Evolutionary conservation across 1,284 basidiomycete species (phyloP).

Genomic region (Cryptococcus hybrid): DNA sequence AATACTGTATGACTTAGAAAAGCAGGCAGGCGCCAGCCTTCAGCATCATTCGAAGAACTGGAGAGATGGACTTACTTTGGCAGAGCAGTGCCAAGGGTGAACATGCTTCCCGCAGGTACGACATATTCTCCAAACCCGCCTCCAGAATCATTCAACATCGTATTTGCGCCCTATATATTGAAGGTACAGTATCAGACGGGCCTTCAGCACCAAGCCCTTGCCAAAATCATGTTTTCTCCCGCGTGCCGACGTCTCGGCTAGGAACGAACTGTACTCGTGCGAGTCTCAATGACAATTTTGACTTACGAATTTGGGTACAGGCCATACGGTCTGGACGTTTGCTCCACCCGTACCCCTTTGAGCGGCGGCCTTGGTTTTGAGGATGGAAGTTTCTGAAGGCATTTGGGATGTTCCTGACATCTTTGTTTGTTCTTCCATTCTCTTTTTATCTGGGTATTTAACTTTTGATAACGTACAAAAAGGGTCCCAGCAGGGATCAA

Average conservation of each 20-base stretch:
- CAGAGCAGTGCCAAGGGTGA: conserved; percentile 33
- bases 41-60: background rate
- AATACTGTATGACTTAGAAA: conserved; percentile 20
- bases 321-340: conserved; percentile 48
- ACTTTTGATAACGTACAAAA: no score
- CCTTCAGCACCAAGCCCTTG: no score
- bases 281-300: no score
- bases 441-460: no score
- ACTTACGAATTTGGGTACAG: conserved; percentile 37
- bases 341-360: conserved; percentile 56
- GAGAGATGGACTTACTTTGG: conserved; percentile 17
- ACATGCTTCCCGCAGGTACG: conserved; percentile 38
- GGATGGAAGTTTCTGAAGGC: conserved; percentile 32
- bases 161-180: no score
- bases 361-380: conserved; percentile 34
- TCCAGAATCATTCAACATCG: background rate
- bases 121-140: conserved; percentile 20
- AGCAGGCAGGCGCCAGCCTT: background rate
- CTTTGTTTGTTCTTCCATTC: no score
- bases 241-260: background rate
- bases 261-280: background rate
- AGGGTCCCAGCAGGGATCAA: no score
- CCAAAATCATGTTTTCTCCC: background rate
- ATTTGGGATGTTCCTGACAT: conserved; percentile 11
- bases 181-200: no score